Conservation (phyloP, 2,329 filamentous ascomycete species). For the Lachnellula hyalina region DNA sequence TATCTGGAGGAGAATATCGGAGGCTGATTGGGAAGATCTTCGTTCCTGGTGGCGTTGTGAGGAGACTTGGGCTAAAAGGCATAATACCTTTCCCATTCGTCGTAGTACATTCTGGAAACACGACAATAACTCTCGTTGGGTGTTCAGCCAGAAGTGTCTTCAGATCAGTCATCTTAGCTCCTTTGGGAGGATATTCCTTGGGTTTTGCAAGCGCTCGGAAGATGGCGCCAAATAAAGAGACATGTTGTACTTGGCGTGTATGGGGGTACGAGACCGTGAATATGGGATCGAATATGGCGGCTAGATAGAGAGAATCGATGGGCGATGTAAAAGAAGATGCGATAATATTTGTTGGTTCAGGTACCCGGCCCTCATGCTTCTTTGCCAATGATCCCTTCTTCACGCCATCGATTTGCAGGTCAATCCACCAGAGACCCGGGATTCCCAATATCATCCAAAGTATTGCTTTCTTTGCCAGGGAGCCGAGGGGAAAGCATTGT, state of each 20-base stretch:
- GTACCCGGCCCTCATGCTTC: conserved; percentile 68
- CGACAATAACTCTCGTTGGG: conserved; percentile 70
- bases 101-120: conserved; percentile 92
- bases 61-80: conserved; percentile 71
- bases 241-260: conserved; percentile 65
- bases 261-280: conserved; percentile 82
- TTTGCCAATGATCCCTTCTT: conserved; percentile 81
- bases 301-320: conserved; percentile 87
- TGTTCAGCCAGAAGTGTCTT: conserved; percentile 59
- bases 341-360: conserved; percentile 74
- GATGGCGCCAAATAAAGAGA: conserved; percentile 73
- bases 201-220: conserved; percentile 64
- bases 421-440: conserved; percentile 96
- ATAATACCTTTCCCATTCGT: conserved; percentile 90
- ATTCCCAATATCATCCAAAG: conserved; percentile 84
- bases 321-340: conserved; percentile 89
- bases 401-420: conserved; percentile 96
- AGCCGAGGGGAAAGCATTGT: conserved; percentile 71
- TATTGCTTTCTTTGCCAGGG: conserved; percentile 69
- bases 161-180: conserved; percentile 53
- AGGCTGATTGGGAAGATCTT: conserved; percentile 89
- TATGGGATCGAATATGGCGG: conserved; percentile 92
- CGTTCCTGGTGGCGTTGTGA: conserved; percentile 59
- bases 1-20: conserved; percentile 80
- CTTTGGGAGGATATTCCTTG: conserved; percentile 39